Base-by-base conservation (phyloP, 2,329 filamentous ascomycete species). In the Diaporthe aspalathi region DNA sequence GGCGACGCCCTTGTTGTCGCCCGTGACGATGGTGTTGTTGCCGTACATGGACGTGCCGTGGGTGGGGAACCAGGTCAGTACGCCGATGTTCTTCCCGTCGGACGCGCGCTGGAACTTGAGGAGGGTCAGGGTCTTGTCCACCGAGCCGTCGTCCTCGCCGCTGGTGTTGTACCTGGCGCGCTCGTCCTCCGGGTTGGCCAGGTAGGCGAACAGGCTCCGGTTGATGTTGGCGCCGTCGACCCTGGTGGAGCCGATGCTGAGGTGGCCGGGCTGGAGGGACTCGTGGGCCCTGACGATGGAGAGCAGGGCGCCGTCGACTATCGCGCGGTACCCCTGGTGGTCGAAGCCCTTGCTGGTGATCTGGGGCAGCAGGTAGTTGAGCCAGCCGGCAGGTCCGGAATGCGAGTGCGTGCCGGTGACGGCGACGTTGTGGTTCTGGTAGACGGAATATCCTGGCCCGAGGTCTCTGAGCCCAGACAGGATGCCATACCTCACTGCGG, bases 1-100 rank as follows among this genome's bases (percentile, higher is more conserved):
- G 2, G 95, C 95, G 8, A 97, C 94, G 16, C 95, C 95, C 83
- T 98, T 98, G 84, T 98, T 98, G 80, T 98, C 95, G n/a, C 94
- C 95, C 3, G 94, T 91, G 65, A 96, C 89, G 17, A 97, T 86
- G 0, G 94, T 98, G 81, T 97, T 97, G 82, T 98, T 98, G 68
- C 93, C 92, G 29, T 95, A 89, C 81, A 98, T 89, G 0, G 94
- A 97, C 0, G 95, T 98, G 57, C 95, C 95, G 79, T 98, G 95
- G 0, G 95, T 93, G 3, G 95, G 90, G 79, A 95, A 97, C 93
- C 95, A 98, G 20, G 94, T 96, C 71, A 98, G 82, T 0, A 97
- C 85, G 16, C 94, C 95, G 52, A 94, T 89, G 70, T 91, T 92
- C 81, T 94, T 94, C 60, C 88, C 86, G 77, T 96, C 93, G 0